phyloP scores from a whole-genome alignment of 225 moss, liverwort and hornwort genomes.

The Pseudisothecium myosuroides region DNA sequence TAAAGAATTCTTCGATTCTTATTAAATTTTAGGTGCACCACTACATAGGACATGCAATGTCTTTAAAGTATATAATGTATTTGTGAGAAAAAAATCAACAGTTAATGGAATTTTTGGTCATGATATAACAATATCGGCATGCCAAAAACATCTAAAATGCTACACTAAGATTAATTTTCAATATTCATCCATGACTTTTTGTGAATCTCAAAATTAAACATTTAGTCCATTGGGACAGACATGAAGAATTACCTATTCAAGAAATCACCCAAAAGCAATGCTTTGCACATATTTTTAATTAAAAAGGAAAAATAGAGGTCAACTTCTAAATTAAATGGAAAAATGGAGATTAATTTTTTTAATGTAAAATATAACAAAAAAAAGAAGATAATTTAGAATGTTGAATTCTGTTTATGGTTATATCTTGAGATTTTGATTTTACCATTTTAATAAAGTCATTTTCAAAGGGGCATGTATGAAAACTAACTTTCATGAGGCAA shows the following conservation, averaged over 20 bases:
- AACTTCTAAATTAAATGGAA: not conserved
- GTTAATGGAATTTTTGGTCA: not conserved
- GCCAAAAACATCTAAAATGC: not conserved
- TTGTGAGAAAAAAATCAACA: not conserved
- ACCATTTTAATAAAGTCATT: not conserved
- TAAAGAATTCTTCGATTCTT: too few species aligned
- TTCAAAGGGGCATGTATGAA: accelerated
- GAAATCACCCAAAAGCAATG: not conserved
- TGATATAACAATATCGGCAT: not conserved
- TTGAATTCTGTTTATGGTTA: not conserved
- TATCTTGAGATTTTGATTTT: not conserved
- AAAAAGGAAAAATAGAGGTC: not conserved
- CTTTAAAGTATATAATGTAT: not conserved
- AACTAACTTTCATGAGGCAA: too few species aligned
- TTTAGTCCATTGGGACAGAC: not conserved
- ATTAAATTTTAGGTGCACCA: not conserved
- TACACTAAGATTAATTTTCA: not conserved
- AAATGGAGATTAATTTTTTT: too few species aligned
- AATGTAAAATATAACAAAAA: accelerated
- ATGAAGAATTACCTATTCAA: not conserved
- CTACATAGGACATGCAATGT: accelerated
- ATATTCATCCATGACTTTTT: not conserved
- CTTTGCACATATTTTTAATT: not conserved
- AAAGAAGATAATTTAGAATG: not conserved
- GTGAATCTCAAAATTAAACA: not conserved